Evolutionary conservation across 2,329 filamentous ascomycete genomes (phyloP), one percentile per base, ranked within the genome.

Genomic region (Trichophyton schoenleinii): DNA sequence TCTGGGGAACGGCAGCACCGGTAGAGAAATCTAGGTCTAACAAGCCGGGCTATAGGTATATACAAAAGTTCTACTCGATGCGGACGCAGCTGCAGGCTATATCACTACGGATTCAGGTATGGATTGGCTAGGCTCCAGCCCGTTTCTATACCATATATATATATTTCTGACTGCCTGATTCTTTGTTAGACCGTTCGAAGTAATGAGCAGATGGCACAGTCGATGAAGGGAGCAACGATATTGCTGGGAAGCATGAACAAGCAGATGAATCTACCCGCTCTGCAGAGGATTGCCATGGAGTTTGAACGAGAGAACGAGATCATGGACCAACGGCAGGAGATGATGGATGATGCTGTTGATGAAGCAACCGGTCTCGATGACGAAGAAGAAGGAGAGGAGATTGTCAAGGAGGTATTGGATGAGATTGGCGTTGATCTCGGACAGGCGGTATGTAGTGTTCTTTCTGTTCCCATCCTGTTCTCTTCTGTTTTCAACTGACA

Each of bases 161-260:
- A 31, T 8, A 1, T 38, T 25, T 20, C 62, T 55, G 34, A 38
- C 34, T 38, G 34, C 0, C 3, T 31, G 25, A 31, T 38, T 38
- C 9, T 38, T 38, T 38, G 9, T 13, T 9, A 59, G 89, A 99
- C 94, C 58, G 92, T 97, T 66, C 86, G 94, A 66, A 96, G 91
- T 67, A 99, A 99, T 75, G 94, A 99, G 74, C 92, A 97, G 76
- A 99, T 99, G 94, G 96, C 96, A 91, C 90, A 96, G 75, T 94
- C 91, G 7, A 97, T 99, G 94, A 99, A 96, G 76, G 94, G 94
- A 38, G 94, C 94, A 3, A 97, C 94, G 0, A 86, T 87, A 75
- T 86, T 96, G 2, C 80, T 99, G 6, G 91, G 91, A 60, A 95
- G 88, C 77, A 99, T 99, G 94, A 99, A 99, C 75, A 83, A 88